Base-by-base conservation (phyloP, 2,329 filamentous ascomycete species). In the Chaetomium globosum region DNA sequence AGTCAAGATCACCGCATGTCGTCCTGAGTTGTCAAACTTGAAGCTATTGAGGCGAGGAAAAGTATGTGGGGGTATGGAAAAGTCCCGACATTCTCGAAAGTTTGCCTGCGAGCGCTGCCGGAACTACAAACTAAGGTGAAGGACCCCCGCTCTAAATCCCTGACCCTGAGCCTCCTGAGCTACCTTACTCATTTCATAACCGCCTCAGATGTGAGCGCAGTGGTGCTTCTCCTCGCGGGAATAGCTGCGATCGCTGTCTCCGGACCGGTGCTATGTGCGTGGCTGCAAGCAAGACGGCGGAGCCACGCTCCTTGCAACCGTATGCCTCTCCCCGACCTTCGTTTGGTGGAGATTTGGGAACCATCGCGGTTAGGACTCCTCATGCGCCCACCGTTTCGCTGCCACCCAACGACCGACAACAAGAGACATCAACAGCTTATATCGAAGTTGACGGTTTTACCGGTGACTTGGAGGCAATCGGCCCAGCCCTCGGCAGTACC, bases 161-260 rank as follows among this genome's bases (percentile, higher is more conserved):
- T 10, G 9, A 12, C 3, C 46, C 10, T 21, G n/a, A n/a, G 19
- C n/a, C 46, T 23, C 46, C 46, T 23, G 46, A 49, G 46, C 46
- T 12, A 23, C 33, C 33, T 36, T 36, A 36, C 46, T 23, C n/a
- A 49, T 49, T n/a, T 49, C 46, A 23, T 23, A 49, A 23, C 12
- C 3, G 46, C 4, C 21, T 23, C 12, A 49, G 46, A 23, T 49
- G 46, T 49, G 46, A 49, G 12, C 46, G 46, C 21, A 49, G 7
- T 23, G 46, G 19, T 23, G 19, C 46, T 23, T 49, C 46, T 23
- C 46, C 46, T n/a, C 46, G 46, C 21, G 46, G 46, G 10, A n/a
- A 49, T 49, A 49, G 46, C 46, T 49, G 46, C 9, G 21, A 49
- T 49, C 46, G 46, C 10, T 49, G 46, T 49, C 46, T 49, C 46